A percentile compares a stretch with the other conserved stretches of the same genome.
These are phyloP conservation scores for Aspergillus campestris DNA, from an alignment of 495 filamentous ascomycete genomes.

Conservation along the genomic window DNA sequence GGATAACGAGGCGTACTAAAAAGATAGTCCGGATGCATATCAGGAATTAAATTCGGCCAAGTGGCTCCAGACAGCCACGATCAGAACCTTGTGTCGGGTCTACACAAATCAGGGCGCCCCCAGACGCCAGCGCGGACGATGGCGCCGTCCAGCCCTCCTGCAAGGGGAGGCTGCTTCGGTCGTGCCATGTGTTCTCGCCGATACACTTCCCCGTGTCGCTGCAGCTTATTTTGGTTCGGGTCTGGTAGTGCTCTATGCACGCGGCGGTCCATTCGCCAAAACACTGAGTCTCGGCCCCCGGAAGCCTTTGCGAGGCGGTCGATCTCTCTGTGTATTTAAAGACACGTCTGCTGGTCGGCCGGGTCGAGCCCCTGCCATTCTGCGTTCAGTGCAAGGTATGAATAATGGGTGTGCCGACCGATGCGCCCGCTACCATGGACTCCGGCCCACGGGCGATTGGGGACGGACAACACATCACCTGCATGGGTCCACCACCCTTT, in stretches of 20 bases:
- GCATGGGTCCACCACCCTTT: background rate
- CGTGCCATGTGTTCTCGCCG: constrained; percentile 4
- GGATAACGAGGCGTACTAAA: background rate
- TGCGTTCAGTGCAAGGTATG: too few relatives aligned
- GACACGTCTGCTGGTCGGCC: too few relatives aligned
- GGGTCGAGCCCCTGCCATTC: too few relatives aligned
- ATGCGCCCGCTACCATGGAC: too few relatives aligned
- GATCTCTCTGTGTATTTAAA: too few relatives aligned
- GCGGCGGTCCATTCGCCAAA: too few relatives aligned
- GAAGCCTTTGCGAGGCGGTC: too few relatives aligned
- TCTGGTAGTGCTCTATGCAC: too few relatives aligned
- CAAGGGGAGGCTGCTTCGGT: constrained; percentile 2
- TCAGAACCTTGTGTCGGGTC: constrained; percentile 1
- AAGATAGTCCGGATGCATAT: background rate
- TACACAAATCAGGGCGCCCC: background rate
- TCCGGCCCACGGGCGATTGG: too few relatives aligned
- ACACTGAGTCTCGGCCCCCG: too few relatives aligned
- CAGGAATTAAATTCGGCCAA: constrained; percentile 1
- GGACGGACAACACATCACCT: background rate
- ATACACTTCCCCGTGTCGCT: background rate
- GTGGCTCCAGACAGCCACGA: constrained; percentile 1
- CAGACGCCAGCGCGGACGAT: background rate
- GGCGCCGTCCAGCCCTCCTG: background rate
- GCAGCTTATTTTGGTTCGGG: background rate
- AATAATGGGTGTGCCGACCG: too few relatives aligned